Conservation (phyloP, 352 stramenopile genomes). For the Pythium phragmitis region DNA sequence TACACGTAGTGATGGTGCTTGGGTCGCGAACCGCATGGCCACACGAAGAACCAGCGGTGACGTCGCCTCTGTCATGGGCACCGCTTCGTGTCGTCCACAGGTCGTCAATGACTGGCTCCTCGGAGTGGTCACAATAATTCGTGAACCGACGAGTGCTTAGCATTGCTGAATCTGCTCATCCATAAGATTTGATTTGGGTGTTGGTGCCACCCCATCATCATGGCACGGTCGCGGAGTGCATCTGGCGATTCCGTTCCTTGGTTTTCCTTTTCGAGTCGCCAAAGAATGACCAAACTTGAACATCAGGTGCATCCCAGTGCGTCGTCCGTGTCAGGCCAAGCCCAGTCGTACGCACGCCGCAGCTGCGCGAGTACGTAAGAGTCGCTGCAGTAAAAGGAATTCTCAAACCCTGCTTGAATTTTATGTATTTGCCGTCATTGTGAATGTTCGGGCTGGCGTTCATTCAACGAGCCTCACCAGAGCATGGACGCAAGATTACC, state of each 20-base stretch:
- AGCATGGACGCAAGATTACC: no score
- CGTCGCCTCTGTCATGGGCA: slow-evolving; percentile 11
- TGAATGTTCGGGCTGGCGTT: not conserved
- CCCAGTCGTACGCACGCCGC: not conserved
- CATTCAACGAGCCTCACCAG: no score
- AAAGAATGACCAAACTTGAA: not conserved
- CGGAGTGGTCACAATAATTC: not conserved
- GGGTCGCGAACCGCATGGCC: not conserved
- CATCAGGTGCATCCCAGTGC: not conserved
- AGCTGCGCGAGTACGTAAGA: not conserved
- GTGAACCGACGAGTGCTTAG: slow-evolving; percentile 3
- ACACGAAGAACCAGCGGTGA: not conserved
- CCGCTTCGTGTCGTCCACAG: slow-evolving; percentile 1
- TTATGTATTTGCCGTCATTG: not conserved
- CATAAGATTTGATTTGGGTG: not conserved
- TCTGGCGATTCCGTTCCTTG: not conserved
- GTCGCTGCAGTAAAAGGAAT: not conserved
- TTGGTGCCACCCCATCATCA: no score
- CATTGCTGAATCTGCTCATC: not conserved
- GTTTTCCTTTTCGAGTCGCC: not conserved
- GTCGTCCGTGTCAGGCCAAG: not conserved
- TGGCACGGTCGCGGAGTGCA: no score
- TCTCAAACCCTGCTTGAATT: not conserved
- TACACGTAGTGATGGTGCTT: not conserved
- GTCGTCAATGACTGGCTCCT: not conserved